Evolutionary conservation across 331 rosid genomes (phyloP), one percentile per base, ranked within the genome.

Genomic region (Cydonia oblonga): DNA sequence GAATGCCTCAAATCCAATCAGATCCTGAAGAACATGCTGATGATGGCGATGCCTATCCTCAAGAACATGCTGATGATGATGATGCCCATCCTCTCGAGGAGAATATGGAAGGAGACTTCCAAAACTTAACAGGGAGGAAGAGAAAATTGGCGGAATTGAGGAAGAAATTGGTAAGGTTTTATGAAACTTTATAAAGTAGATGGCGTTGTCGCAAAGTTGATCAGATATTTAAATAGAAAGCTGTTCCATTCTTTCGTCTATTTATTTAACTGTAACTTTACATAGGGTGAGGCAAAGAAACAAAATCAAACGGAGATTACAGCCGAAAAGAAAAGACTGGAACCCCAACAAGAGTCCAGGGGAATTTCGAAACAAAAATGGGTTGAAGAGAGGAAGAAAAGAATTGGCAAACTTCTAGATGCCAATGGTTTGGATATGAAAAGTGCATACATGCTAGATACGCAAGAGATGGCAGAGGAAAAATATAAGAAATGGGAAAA

Each of bases 291-390:
- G 75, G 99, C 97, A 2, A 90, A 89, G 42, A 89, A 92, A 25
- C 93, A 88, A 68, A 95, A 95, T 84, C 99, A 95, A 81, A 76
- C 83, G 59, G 97, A 92, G 82, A 89, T 95, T 52, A 96, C 96
- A 49, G 84, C 91, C 61, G 97, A 95, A 76, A 95, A 87, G 76
- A 95, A 95, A 84, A 88, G 97, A 81, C n/a, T n/a, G n/a, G n/a
- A n/a, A n/a, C n/a, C n/a, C n/a, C n/a, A n/a, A n/a, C n/a, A n/a
- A n/a, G n/a, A n/a, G n/a, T n/a, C n/a, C n/a, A n/a, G n/a, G n/a
- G n/a, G n/a, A n/a, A n/a, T n/a, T n/a, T n/a, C n/a, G n/a, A n/a
- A n/a, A n/a, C n/a, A n/a, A n/a, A n/a, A n/a, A n/a, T n/a, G n/a
- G n/a, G n/a, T n/a, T n/a, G n/a, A n/a, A n/a, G n/a, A n/a, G n/a